Evolutionary conservation across 768 basidiomycete species (phyloP).

Genomic region (Pisolithus marmoratus): DNA sequence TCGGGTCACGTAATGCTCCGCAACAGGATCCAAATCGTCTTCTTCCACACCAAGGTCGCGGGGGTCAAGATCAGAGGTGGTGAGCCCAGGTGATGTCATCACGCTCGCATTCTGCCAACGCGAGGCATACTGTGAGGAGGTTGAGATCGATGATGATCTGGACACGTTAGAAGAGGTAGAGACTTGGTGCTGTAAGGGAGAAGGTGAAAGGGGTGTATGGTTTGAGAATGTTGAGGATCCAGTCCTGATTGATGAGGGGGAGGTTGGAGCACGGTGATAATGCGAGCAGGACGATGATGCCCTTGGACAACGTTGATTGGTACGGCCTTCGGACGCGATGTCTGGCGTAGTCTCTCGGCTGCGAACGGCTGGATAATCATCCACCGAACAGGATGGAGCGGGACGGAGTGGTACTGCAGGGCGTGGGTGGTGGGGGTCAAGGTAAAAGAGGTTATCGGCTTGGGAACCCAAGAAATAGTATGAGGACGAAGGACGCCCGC

Average conservation of each 20-base stretch:
- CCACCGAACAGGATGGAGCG: constrained; percentile 27
- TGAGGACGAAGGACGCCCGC: constrained; percentile 92
- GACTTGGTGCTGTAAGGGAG: constrained; percentile 60
- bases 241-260: constrained; percentile 48
- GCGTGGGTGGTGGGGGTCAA: constrained; percentile 76
- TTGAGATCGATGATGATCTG: constrained; percentile 20
- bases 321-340: constrained; percentile 21
- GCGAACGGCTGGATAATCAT: constrained; percentile 18
- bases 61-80: constrained; percentile 29
- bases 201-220: constrained; percentile 55
- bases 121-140: constrained; percentile 26
- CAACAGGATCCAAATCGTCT: constrained; percentile 38
- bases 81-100: constrained; percentile 16
- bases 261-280: constrained; percentile 37
- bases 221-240: constrained; percentile 48
- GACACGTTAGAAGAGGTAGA: constrained; percentile 36
- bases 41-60: constrained; percentile 31
- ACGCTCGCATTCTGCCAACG: constrained; percentile 24
- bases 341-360: constrained; percentile 29
- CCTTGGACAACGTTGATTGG: constrained; percentile 21
- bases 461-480: constrained; percentile 97
- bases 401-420: constrained; percentile 68
- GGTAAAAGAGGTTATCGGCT: constrained; percentile 79
- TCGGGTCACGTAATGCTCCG: constrained; percentile 63
- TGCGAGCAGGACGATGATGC: constrained; percentile 14